Conservation (phyloP, 257 asterid genomes). For the Fraxinus cuspidata region DNA sequence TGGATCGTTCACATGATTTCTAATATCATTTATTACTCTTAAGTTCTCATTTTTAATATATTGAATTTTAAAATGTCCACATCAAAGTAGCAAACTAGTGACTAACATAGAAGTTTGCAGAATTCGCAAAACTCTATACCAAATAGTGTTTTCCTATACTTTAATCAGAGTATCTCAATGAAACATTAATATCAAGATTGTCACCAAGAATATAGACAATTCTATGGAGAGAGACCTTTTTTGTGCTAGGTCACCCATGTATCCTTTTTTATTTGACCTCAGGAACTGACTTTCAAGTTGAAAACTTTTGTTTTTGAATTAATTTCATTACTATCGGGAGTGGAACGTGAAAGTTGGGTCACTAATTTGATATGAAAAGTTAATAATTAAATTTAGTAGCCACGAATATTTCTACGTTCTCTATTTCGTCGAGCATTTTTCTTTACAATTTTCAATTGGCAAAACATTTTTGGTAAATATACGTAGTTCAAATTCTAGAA, state of each 20-base stretch:
- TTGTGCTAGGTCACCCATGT: no score
- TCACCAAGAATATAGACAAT: neutral
- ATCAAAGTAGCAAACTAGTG: neutral
- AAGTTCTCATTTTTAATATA: neutral
- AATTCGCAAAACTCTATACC: neutral
- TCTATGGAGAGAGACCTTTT: no score
- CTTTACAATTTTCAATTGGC: neutral
- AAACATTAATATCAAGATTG: no score
- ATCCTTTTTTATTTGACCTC: no score
- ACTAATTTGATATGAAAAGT: neutral
- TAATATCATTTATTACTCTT: neutral
- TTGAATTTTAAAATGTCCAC: neutral
- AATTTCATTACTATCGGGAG: neutral
- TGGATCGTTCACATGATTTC: neutral
- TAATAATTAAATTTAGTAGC: neutral
- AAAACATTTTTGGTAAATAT: slow-evolving; percentile 12
- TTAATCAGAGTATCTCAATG: neutral
- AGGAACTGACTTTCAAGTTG: neutral
- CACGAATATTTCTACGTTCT: neutral
- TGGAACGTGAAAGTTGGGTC: no score
- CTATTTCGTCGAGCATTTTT: neutral
- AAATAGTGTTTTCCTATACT: neutral
- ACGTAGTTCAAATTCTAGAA: neutral
- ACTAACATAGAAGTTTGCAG: neutral
- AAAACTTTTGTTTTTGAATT: neutral